Evolutionary conservation across 257 asterid genomes (phyloP), one percentile per base, ranked within the genome.

Genomic region (Agastache rugosa): DNA sequence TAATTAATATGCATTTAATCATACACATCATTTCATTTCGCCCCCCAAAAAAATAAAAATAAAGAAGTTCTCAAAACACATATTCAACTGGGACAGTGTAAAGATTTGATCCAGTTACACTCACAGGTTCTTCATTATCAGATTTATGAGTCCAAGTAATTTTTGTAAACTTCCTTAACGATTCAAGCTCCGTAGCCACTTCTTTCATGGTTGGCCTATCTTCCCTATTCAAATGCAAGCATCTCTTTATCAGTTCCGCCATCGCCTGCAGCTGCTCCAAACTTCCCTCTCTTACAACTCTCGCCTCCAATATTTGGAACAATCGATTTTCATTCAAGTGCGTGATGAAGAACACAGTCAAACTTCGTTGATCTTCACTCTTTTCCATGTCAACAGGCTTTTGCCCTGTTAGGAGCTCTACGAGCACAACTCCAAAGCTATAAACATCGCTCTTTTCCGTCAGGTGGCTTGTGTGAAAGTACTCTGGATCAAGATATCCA

Each of bases 151-250:
- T 79, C 96, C 93, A 87, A 0, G 89, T 87, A 75, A 83, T 85
- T 48, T 27, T 73, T 0, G 60, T 81, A 20, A 83, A 73, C 82
- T 86, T n/a, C n/a, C n/a, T n/a, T 29, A 83, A 69, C 5, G 82
- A 82, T 74, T 90, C 97, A 0, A 92, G 90, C 69, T 88, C 96
- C 75, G 68, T 85, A 0, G 85, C 87, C 63, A 90, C 93, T 56
- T 92, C 97, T 74, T 82, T 92, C 97, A 89, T 91, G 1, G 86
- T 87, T 8, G 97, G 96, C 59, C 96, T 79, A 5, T 89, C 86
- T 48, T 76, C 92, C 3, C 96, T 79, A 1, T 73, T 79, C 63
- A 87, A 44, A 0, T 74, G 10, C 9, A 88, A 63, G 16, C 97
- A 90, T 71, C 89, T 83, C 65, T 78, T 88, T 1, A 83, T 77